Percentiles rank a stretch among this genome's conserved stretches.
phyloP scores from a whole-genome alignment of 179 eudicot species.

The Carnegiea gigantea region DNA sequence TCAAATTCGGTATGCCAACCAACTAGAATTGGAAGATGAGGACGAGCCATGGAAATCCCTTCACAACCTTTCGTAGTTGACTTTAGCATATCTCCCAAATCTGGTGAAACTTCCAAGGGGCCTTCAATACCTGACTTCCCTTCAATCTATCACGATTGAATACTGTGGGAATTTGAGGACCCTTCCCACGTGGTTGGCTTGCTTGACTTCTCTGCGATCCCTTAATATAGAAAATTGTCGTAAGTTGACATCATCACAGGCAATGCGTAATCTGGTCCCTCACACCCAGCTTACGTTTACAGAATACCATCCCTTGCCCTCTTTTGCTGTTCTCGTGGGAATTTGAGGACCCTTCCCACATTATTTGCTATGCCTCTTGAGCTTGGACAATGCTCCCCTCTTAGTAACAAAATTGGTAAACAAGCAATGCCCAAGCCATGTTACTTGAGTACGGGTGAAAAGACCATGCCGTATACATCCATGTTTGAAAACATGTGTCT shows the following conservation, averaged over 20 bases:
- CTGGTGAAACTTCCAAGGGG: constrained; percentile 11
- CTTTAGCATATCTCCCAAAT: not conserved
- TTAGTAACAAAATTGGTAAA: too few relatives aligned
- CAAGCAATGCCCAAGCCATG: too few relatives aligned
- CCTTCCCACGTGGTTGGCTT: constrained; percentile 9
- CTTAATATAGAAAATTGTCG: not conserved
- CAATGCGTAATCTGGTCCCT: too few relatives aligned
- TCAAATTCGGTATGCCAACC: not conserved
- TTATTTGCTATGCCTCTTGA: too few relatives aligned
- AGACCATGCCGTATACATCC: too few relatives aligned
- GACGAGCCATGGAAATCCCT: constrained; percentile 18
- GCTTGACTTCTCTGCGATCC: not conserved
- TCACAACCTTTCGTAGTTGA: not conserved
- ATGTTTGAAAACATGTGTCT: too few relatives aligned
- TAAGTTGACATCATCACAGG: not conserved
- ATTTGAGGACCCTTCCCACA: too few relatives aligned
- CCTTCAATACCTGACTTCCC: constrained; percentile 9
- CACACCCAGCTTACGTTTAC: too few relatives aligned
- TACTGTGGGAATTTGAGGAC: not conserved
- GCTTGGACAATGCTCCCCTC: too few relatives aligned
- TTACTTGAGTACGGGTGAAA: too few relatives aligned
- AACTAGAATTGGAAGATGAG: not conserved
- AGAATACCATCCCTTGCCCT: too few relatives aligned
- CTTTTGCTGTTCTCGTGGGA: too few relatives aligned
- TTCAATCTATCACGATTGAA: not conserved